Conservation (phyloP, 768 basidiomycete species). For the Chalciporus chontae region DNA sequence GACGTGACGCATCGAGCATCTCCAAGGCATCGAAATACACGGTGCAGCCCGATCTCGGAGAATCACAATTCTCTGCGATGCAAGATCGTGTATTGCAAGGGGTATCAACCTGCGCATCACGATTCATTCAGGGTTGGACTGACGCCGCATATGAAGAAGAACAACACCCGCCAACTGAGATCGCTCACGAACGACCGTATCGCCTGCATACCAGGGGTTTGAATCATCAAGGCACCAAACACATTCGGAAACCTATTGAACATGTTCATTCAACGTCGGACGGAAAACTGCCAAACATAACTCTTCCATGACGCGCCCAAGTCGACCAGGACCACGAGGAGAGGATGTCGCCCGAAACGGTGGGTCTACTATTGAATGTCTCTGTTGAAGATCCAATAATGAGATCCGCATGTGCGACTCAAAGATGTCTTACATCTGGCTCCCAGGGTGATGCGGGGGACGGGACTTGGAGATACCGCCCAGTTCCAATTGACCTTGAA, state of each 20-base stretch:
- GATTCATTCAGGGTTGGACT: constrained; percentile 6
- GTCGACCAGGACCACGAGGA: constrained; percentile 9
- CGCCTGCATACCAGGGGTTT: not conserved
- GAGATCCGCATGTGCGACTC: no score
- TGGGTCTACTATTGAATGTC: not conserved
- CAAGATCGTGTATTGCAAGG: not conserved
- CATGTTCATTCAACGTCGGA: not conserved
- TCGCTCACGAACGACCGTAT: not conserved
- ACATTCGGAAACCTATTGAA: constrained; percentile 9
- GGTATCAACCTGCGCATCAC: constrained; percentile 5
- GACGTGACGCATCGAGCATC: constrained; percentile 5
- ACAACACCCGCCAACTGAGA: constrained; percentile 1
- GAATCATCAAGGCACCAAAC: not conserved
- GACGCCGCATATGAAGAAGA: not conserved
- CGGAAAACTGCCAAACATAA: constrained; percentile 1
- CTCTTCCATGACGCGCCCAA: constrained; percentile 21
- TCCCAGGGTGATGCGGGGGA: constrained; percentile 13
- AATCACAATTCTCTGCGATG: not conserved
- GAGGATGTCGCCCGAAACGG: constrained; percentile 13
- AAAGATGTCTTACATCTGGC: constrained; percentile 2
- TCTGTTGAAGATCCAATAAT: not conserved
- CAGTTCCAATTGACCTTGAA: not conserved
- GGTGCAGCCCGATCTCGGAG: constrained; percentile 13
- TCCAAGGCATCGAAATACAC: constrained; percentile 27
- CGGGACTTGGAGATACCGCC: constrained; percentile 16